Evolutionary conservation across 495 filamentous ascomycete genomes (phyloP).

Genomic region (Talaromyces stipitatus): DNA sequence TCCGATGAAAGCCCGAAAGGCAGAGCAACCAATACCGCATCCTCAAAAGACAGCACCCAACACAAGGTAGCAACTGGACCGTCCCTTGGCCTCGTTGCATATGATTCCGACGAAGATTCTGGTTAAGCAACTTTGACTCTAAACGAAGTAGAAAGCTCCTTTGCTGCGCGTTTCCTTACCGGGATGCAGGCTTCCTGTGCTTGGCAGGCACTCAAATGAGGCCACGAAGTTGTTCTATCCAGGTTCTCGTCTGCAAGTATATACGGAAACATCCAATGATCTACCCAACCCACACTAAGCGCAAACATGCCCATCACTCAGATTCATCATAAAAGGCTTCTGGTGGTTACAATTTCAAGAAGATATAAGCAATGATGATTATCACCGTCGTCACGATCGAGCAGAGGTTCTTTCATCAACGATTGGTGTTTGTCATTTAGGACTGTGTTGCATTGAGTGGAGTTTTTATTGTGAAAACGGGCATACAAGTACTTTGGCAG

Average conservation of each 20-base stretch:
- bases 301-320: background rate
- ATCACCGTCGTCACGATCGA: conserved; percentile 53
- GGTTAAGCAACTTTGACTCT: conserved; percentile 9
- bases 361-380: conserved; percentile 28
- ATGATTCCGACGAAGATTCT: conserved; percentile 38
- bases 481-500: conserved; percentile 50
- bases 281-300: background rate
- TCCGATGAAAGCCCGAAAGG: background rate
- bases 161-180: conserved; percentile 8
- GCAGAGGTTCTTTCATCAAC: background rate
- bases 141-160: background rate
- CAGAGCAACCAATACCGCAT: background rate
- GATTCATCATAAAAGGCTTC: conserved; percentile 4
- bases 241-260: background rate
- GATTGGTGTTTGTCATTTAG: background rate
- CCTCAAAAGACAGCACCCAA: background rate
- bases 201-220: background rate
- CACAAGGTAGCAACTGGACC: conserved; percentile 10
- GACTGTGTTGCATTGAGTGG: conserved; percentile 39
- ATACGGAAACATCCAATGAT: background rate
- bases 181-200: background rate
- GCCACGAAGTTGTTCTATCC: background rate
- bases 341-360: background rate
- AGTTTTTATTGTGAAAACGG: conserved; percentile 45
- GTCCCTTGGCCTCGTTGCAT: conserved; percentile 21